Base-by-base conservation (phyloP, 2,329 filamentous ascomycete species). In the Venturia carpophila region DNA sequence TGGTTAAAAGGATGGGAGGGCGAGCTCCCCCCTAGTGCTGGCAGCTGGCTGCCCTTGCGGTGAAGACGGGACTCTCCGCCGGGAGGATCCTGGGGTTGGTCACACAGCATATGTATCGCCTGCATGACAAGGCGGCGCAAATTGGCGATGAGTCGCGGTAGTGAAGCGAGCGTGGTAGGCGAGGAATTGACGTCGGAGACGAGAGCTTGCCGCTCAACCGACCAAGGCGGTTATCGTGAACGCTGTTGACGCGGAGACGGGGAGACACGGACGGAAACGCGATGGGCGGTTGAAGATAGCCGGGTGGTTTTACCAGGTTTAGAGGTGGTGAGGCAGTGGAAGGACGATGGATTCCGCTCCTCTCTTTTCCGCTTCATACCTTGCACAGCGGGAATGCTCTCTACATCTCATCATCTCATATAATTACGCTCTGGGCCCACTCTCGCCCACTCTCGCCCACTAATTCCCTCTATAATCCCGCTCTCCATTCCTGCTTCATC, bases 81-180 rank as follows among this genome's bases (percentile, higher is more conserved):
- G 24, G 49, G 27, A 56, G 24, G 49, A 56, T 56, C 15, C 15
- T 34, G 10, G 49, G 10, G 49, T 56, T 56, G 49, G 49, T 56
- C 27, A 56, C 49, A 56, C 49, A 56, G 30, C 49, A 56, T 56
- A 56, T 56, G 24, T 56, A 56, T 56, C 49, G 49, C 49, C 49
- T 56, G 49, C 49, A 56, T 56, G 24, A 37, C 15, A 30, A 17
- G 49, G 21, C 21, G 52, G 52, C 52, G 52, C 15, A 37, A 30
- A 37, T 17, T 30, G 52, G 52, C 52, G 52, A 56, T 7, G 21
- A 47, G 45, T 19, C 6, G 49, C n/a, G 49, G 17, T 34, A 34
- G 5, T 34, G 17, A 34, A 15, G 27, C 52, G 52, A 58, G 47
- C 6, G 30, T 34, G 30, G 11, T 52, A 52, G 21, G 11, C 47